These are phyloP conservation scores for Blumeriella jaapii DNA, from an alignment of 2,329 filamentous ascomycete species.

Conservation along the genomic window DNA sequence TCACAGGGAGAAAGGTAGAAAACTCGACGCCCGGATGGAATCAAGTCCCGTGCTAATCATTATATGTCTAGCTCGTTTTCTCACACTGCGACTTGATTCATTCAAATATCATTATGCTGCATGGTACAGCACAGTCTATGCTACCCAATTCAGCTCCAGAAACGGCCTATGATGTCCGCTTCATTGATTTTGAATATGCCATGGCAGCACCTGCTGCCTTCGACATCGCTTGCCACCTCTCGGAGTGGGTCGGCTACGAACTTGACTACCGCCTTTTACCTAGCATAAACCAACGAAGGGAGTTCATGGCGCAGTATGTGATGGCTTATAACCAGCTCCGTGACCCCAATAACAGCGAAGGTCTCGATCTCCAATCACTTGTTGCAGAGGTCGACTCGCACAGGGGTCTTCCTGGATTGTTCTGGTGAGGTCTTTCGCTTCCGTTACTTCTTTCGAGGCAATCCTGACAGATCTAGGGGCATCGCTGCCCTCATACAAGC, in stretches of 20 bases:
- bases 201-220: constrained; percentile 1
- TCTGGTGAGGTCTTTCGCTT: background rate
- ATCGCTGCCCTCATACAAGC: constrained; percentile 3
- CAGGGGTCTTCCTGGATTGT: background rate
- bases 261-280: constrained; percentile 1
- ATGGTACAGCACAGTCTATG: no score
- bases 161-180: background rate
- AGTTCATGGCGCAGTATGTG: constrained; percentile 1
- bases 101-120: no score
- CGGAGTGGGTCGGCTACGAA: constrained; percentile 2
- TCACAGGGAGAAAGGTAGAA: no score
- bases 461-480: background rate
- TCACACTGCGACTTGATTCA: no score
- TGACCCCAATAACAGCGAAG: background rate
- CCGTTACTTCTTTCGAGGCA: background rate
- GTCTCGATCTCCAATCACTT: background rate
- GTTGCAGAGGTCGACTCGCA: background rate
- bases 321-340: background rate
- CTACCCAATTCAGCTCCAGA: no score
- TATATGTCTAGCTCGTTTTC: no score
- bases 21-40: no score
- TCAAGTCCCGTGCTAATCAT: no score
- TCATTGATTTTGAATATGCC: constrained; percentile 5
- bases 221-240: constrained; percentile 3
- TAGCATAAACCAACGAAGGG: background rate